These are phyloP conservation scores for Physaria fendleri DNA, from an alignment of 345 rosid species.

Conservation along the genomic window DNA sequence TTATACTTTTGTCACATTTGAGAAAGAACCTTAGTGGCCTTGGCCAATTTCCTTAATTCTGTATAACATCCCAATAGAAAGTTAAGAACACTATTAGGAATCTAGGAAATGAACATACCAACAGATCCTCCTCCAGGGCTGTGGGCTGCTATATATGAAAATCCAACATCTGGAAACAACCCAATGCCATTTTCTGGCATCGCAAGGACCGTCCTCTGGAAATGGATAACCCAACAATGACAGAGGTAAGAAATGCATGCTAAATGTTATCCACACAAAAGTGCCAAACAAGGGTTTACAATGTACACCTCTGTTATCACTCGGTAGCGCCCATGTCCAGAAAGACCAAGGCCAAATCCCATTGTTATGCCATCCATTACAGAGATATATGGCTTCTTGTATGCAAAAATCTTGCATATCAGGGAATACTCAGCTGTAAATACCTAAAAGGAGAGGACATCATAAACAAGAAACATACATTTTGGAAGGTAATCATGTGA, in stretches of 20 bases:
- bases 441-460: slow-evolving; percentile 40
- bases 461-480: slow-evolving; percentile 3
- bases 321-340: slow-evolving; percentile 88
- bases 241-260: not conserved
- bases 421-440: slow-evolving; percentile 80
- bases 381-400: slow-evolving; percentile 78
- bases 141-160: slow-evolving; percentile 83
- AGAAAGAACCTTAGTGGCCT: not conserved
- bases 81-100: not conserved
- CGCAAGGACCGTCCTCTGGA: slow-evolving; percentile 64
- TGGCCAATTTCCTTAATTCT: not conserved
- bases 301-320: slow-evolving; percentile 74
- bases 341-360: slow-evolving; percentile 93
- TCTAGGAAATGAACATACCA: slow-evolving; percentile 41
- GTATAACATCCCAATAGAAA: not conserved
- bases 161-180: slow-evolving; percentile 97
- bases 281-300: not conserved
- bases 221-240: not conserved
- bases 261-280: not conserved
- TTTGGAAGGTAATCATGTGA: not conserved
- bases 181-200: slow-evolving; percentile 99
- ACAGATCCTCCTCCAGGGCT: slow-evolving; percentile 89
- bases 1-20: not conserved
- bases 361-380: slow-evolving; percentile 94
- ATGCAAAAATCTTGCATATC: slow-evolving; percentile 81